phyloP scores from a whole-genome alignment of 2,329 filamentous ascomycete genomes.

The Emergomyces pasteurianus region DNA sequence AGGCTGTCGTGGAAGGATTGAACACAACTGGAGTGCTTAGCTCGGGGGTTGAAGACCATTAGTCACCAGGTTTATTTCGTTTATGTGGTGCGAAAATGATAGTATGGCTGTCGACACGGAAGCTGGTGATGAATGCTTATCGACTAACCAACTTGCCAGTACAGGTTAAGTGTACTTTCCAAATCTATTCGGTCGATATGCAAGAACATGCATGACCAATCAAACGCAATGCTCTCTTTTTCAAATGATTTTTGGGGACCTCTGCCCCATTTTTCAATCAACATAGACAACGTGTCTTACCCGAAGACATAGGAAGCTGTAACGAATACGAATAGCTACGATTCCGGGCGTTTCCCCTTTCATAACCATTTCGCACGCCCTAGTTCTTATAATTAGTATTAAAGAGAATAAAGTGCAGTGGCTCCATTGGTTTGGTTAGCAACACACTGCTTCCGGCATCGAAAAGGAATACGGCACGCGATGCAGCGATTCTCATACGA shows the following conservation, averaged over 20 bases:
- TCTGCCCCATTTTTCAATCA: not conserved
- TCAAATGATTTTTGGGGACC: not conserved
- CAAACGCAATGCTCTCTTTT: not conserved
- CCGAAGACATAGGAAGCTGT: not conserved
- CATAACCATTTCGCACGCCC: not conserved
- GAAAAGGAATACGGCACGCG: too few species aligned
- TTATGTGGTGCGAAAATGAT: conserved; percentile 19
- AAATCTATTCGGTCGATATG: not conserved
- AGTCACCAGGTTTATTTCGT: conserved; percentile 20
- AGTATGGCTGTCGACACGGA: conserved; percentile 19
- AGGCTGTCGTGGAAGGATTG: conserved; percentile 9
- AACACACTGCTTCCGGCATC: not conserved
- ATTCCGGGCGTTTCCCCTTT: not conserved
- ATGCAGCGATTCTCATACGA: not conserved
- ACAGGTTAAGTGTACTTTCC: not conserved
- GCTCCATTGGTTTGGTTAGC: not conserved
- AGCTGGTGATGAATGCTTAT: conserved; percentile 16
- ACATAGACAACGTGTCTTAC: too few species aligned
- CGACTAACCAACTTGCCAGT: not conserved
- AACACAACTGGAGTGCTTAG: conserved; percentile 7
- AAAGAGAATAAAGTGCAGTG: not conserved
- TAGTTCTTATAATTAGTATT: not conserved
- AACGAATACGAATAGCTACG: not conserved
- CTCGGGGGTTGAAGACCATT: conserved; percentile 2
- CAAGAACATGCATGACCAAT: too few species aligned